Evolutionary conservation across 2,329 filamentous ascomycete species (phyloP), one percentile per base, ranked within the genome.

Genomic region (Calonectria pauciramosa): DNA sequence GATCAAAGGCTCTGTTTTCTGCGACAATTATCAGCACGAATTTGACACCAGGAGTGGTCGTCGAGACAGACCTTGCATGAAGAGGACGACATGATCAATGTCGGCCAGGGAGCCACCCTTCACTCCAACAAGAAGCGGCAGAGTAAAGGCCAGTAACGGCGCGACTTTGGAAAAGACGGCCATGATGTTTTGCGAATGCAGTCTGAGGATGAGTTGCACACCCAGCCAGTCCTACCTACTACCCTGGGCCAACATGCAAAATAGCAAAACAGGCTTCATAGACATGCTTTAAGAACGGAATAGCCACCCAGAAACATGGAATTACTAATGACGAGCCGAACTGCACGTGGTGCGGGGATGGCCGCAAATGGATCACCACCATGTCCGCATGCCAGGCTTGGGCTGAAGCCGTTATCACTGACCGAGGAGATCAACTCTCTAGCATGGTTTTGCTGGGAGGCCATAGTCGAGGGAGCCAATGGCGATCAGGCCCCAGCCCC

Each of bases 11-110:
- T 5, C 81, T 77, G 59, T 83, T 84, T 74, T 84, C 84, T 84
- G 38, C 0, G n/a, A 11, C 20, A 60, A 51, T 28, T 11, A 23
- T 54, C 34, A 23, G 38, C 13, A 20, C 18, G 8, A 34, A 32
- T 30, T 38, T 14, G 10, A 6, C 30, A 44, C 34, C 10, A 18
- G 23, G 8, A 30, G 44, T 26, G 7, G 32, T 44, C 28, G 13
- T 47, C 28, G 28, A 63, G 26, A 23, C 67, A 51, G 60, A 82
- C 82, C 88, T 78, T 90, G 89, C 89, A 91, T 91, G 82, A 91
- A 91, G 14, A 91, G 86, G 14, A 91, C 86, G 34, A 91, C 89
- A 88, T 91, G 89, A 30, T 91, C 85, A 72, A 91, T 89, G 71
- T 90, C 89, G 30, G 68, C 60, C 18, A 74, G 60, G 44, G 56